Evolutionary conservation across 2,329 filamentous ascomycete species (phyloP), one percentile per base, ranked within the genome.

Genomic region (Niveomyces coronatus): DNA sequence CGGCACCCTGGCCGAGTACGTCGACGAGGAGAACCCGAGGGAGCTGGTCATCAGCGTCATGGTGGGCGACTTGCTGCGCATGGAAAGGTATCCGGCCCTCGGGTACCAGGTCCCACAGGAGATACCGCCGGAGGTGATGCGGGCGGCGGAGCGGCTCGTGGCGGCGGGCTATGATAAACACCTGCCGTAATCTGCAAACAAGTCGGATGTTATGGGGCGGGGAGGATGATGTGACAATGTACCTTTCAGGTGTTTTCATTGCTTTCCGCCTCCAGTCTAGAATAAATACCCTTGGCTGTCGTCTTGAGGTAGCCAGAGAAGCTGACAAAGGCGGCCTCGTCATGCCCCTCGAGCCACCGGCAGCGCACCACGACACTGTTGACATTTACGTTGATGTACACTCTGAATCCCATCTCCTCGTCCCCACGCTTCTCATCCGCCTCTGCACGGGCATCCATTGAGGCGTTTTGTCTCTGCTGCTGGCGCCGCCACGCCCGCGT

Each of bases 321-420:
- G 54, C 88, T 95, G 60, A 93, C 84, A 57, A 89, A 94, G 0
- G 91, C 53, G 1, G 79, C 68, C 14, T 72, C 65, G 47, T 94
- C 83, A 5, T 68, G 65, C 0, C 91, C 89, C 49, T 85, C 78
- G 1, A 85, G 53, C 88, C 58, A 63, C 22, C 83, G 68, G 38
- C 82, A 64, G 4, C 58, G 48, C 4, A 82, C 61, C 3, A 53
- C 57, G 0, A 79, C 62, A 14, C 59, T 53, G 2, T 53, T 49
- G 35, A 55, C 54, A 14, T 58, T 51, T 1, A 64, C 55, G 2
- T 56, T 62, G 16, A 79, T 51, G n/a, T 60, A 55, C 8, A 83
- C 56, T 0, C 75, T 79, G 37, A 84, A 68, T 1, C 56, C 56
- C 34, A 66, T 68, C 8, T 60, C 49, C 9, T 57, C 56, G 2